These are phyloP conservation scores for Phialemonium atrogriseum DNA, from an alignment of 2,329 filamentous ascomycete genomes.

Conservation along the genomic window DNA sequence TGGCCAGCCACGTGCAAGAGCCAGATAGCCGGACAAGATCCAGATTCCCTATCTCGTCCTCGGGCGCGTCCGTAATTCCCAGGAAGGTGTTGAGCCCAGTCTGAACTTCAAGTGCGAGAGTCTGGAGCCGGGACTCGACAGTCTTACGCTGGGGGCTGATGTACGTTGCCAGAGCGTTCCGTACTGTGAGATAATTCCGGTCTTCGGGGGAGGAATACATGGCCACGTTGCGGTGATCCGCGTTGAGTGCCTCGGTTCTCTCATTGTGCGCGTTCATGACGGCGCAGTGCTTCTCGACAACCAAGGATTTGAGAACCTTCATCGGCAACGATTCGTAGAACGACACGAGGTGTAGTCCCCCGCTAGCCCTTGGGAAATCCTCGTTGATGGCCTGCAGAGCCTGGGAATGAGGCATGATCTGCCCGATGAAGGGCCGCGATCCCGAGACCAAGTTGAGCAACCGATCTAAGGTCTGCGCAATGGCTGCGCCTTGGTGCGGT, in stretches of 20 bases:
- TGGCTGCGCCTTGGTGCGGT: conserved; percentile 22
- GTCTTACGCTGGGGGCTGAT: conserved; percentile 2
- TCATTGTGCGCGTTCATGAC: conserved; percentile 21
- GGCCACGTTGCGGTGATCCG: conserved; percentile 21
- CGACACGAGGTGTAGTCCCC: conserved; percentile 18
- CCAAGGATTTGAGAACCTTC: conserved; percentile 12
- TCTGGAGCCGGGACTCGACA: neutral
- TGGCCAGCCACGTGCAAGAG: conserved; percentile 9
- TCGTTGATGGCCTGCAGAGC: conserved; percentile 23
- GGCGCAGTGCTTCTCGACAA: conserved; percentile 22
- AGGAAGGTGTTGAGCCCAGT: conserved; percentile 5
- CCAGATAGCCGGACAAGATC: conserved; percentile 5
- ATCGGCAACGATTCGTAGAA: conserved; percentile 23
- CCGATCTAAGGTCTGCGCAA: conserved; percentile 17
- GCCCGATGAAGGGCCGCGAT: conserved; percentile 19
- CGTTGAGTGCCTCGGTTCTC: conserved; percentile 16
- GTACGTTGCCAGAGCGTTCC: conserved; percentile 16
- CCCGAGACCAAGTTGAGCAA: conserved; percentile 14
- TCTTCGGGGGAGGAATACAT: conserved; percentile 16
- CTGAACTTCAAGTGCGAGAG: conserved; percentile 1
- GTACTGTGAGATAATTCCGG: conserved; percentile 15
- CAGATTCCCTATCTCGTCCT: conserved; percentile 10
- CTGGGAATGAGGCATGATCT: conserved; percentile 19
- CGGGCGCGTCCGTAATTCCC: conserved; percentile 6
- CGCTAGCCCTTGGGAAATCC: conserved; percentile 19